Base-by-base conservation (phyloP, 192 early-diverging fungal genomes). In the Lobosporangium transversale region DNA sequence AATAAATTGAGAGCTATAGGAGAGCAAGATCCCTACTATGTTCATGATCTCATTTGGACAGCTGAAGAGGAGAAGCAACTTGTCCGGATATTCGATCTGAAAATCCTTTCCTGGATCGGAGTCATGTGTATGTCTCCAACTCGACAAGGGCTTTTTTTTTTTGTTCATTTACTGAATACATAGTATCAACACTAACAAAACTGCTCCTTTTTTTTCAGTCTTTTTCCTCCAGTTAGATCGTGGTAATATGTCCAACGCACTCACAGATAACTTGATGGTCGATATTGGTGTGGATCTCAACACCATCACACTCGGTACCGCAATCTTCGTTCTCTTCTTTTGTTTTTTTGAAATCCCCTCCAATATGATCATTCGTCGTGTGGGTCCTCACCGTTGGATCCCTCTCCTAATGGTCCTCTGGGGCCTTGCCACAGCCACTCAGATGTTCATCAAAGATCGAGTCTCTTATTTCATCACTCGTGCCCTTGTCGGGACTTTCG, bases 361-460 rank as follows among this genome's bases (percentile, higher is more conserved):
- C 30, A 84, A 86, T 47, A 51, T 84, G 40, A 68, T 88, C 36
- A 79, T 81, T 26, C 80, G 78, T 32, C 65, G 66, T 20, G 35
- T 88, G 12, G 87, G 87, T 27, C 60, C 86, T 58, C 81, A 88
- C 32, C 59, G 66, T 17, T 88, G 85, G 86, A 85, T 88, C 49
- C 86, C 87, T 3, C 60, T 86, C 31, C 54, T 85, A 15, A 75
- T 73, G 68, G 49, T 58, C 53, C n/a, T 70, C 23, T 74, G 64
- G 63, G 66, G 53, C n/a, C 26, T 67, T 5, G 42, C 66, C 3
- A 70, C 76, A 23, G 81, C 70, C 6, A 35, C 47, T 43, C 83
- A 83, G 23, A 58, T 78, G 14, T 70, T 44, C 12, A 62, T 80
- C 32, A 59, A 79, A 48, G 69, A 84, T 23, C 70, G 43, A n/a